Evolutionary conservation across 2,329 filamentous ascomycete species (phyloP), one percentile per base, ranked within the genome.

Genomic region (Neophaeococcomyces aloes): DNA sequence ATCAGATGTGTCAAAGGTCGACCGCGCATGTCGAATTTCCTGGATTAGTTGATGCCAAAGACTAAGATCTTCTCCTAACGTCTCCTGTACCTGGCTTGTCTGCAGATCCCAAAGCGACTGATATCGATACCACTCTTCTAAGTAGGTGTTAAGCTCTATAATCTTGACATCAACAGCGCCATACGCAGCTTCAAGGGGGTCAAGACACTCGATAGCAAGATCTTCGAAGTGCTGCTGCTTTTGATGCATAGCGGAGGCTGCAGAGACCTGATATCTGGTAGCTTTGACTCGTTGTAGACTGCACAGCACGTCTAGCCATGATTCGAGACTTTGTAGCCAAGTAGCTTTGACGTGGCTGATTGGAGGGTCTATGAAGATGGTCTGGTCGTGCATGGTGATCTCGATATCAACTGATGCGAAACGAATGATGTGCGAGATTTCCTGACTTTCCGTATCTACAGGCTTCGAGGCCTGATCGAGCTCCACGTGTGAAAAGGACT

Each of bases 31-130:
- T 48, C 91, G 80, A 53, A 98, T 94, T 59, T 98, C 91, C 58
- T 95, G 87, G n/a, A 98, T 76, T 31, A 95, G 71, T 61, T 96
- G 88, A 25, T 98, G 71, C 91, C 91, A 98, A 56, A 85, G 80
- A 5, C 86, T 83, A 14, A 98, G 75, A 58, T 95, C 83, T 51
- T 96, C 88, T 8, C 89, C 88, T 6, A 98, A 75, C 41, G 85
- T 78, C 49, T 94, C 86, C 58, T 95, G 94, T 1, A 98, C 87
- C 54, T 95, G 86, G 51, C 95, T 89, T 2, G 89, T 86, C 61
- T 94, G 89, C 45, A 98, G 73, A 68, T 98, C 91, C 91, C 91
- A 98, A 1, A 98, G 74, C 5, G 89, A 96, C 64, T 98, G 91
- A 65, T 96, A 98, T 56, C 95, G 91, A 35, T 98, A 72, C 91